Percentiles rank a stretch among this genome's conserved stretches.
phyloP scores from a whole-genome alignment of 257 asterid genomes.

The Verbascum thapsus region DNA sequence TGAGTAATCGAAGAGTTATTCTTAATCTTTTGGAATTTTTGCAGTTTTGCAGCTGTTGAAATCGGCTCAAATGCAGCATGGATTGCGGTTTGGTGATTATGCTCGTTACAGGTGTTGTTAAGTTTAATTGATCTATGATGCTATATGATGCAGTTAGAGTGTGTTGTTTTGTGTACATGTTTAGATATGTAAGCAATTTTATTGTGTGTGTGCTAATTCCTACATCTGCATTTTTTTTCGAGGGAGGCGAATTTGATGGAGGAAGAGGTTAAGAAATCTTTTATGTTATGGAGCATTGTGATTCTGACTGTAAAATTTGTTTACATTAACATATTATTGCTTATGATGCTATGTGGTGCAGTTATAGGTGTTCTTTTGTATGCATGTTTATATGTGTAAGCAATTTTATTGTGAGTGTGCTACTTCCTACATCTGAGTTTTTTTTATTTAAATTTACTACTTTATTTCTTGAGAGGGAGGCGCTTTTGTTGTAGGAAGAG shows the following conservation, averaged over 20 bases:
- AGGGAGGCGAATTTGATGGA: too few relatives aligned
- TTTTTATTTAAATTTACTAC: too few relatives aligned
- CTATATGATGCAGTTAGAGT: conserved; percentile 1
- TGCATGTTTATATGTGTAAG: too few relatives aligned
- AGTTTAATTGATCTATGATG: not conserved
- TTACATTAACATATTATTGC: conserved; percentile 16
- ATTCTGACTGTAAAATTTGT: conserved; percentile 9
- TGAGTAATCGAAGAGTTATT: conserved; percentile 7
- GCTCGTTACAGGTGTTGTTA: conserved; percentile 75
- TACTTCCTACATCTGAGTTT: too few relatives aligned
- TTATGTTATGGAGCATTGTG: not conserved
- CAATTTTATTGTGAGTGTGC: too few relatives aligned
- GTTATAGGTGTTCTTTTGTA: too few relatives aligned
- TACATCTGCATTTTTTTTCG: too few relatives aligned
- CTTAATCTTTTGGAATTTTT: conserved; percentile 30
- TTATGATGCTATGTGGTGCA: not conserved
- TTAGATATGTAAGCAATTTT: not conserved
- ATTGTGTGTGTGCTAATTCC: not conserved
- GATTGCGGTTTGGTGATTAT: conserved; percentile 92
- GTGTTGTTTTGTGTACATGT: not conserved
- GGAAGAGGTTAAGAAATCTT: too few relatives aligned
- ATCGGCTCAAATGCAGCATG: conserved; percentile 99
- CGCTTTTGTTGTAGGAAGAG: too few relatives aligned
- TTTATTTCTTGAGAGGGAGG: too few relatives aligned
- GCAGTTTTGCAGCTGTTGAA: conserved; percentile 87